A percentile compares a stretch with the other conserved stretches of the same genome.
These are phyloP conservation scores for Colletotrichum paranaense DNA, from an alignment of 2,329 filamentous ascomycete species.

Conservation along the genomic window DNA sequence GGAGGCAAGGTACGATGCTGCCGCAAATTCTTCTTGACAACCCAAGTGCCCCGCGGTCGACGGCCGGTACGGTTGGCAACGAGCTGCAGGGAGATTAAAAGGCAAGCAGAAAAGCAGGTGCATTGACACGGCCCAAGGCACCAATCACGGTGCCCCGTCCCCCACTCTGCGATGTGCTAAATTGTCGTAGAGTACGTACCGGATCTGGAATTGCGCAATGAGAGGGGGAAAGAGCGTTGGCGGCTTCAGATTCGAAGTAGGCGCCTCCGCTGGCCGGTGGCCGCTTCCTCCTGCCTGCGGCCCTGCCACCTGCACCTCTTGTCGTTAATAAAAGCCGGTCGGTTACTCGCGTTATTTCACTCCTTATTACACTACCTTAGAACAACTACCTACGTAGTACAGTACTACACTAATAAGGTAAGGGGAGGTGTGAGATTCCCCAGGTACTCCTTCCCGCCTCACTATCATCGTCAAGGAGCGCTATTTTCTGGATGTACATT, in stretches of 20 bases:
- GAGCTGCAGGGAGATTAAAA: conserved; percentile 1
- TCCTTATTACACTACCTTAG: neutral
- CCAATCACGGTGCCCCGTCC: conserved; percentile 27
- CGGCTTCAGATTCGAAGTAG: conserved; percentile 6
- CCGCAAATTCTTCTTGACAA: conserved; percentile 12
- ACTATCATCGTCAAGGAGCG: conserved; percentile 1
- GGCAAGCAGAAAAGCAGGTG: conserved; percentile 16
- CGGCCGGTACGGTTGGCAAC: conserved; percentile 20
- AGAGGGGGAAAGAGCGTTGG: conserved; percentile 22
- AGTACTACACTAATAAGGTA: neutral
- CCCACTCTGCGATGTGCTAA: conserved; percentile 30
- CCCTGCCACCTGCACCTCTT: neutral
- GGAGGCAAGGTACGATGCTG: neutral
- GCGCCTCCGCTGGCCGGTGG: too few relatives aligned
- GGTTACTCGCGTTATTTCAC: conserved; percentile 1
- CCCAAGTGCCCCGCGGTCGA: conserved; percentile 17
- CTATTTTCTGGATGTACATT: conserved; percentile 20
- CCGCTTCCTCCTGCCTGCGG: conserved; percentile 1
- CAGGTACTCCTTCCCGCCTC: neutral
- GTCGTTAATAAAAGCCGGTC: neutral
- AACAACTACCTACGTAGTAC: neutral
- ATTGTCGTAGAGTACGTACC: conserved; percentile 20
- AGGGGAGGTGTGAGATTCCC: neutral
- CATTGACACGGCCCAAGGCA: conserved; percentile 10
- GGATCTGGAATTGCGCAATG: conserved; percentile 32